phyloP scores from a whole-genome alignment of 306 rosid genomes.

The Rubus idaeus region DNA sequence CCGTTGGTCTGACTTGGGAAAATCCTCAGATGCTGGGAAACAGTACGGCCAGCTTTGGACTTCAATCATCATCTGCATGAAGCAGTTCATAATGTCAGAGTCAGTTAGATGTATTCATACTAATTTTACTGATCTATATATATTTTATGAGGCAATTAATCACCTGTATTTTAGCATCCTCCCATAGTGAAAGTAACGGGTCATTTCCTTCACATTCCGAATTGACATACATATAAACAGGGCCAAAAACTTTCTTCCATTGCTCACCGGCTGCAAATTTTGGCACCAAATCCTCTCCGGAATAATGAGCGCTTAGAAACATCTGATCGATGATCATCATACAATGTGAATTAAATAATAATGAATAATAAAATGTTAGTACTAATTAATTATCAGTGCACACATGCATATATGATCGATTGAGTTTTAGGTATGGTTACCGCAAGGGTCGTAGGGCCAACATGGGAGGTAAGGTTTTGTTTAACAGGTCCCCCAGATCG shows the following conservation, averaged over 20 bases:
- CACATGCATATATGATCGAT: background rate
- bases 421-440: constrained; percentile 7
- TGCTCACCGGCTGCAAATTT: constrained; percentile 37
- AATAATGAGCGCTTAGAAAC: constrained; percentile 51
- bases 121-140: too few species aligned
- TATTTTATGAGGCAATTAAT: background rate
- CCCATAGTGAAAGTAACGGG: constrained; percentile 34
- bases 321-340: constrained; percentile 23
- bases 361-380: background rate
- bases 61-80: constrained; percentile 32
- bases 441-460: constrained; percentile 36
- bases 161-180: constrained; percentile 47
- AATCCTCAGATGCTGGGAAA: constrained; percentile 46
- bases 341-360: background rate
- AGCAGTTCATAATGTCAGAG: background rate
- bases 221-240: constrained; percentile 42
- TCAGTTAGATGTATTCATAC: too few species aligned
- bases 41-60: constrained; percentile 49
- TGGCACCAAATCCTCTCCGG: constrained; percentile 48
- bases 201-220: constrained; percentile 31
- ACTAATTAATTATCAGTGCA: background rate
- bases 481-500: constrained; percentile 42
- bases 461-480: constrained; percentile 41
- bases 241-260: constrained; percentile 57
- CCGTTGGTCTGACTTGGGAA: constrained; percentile 35